A percentile compares a stretch with the other conserved stretches of the same genome.
These are phyloP conservation scores for Climacium dendroides DNA, from an alignment of 225 moss, liverwort and hornwort species.

Conservation along the genomic window DNA sequence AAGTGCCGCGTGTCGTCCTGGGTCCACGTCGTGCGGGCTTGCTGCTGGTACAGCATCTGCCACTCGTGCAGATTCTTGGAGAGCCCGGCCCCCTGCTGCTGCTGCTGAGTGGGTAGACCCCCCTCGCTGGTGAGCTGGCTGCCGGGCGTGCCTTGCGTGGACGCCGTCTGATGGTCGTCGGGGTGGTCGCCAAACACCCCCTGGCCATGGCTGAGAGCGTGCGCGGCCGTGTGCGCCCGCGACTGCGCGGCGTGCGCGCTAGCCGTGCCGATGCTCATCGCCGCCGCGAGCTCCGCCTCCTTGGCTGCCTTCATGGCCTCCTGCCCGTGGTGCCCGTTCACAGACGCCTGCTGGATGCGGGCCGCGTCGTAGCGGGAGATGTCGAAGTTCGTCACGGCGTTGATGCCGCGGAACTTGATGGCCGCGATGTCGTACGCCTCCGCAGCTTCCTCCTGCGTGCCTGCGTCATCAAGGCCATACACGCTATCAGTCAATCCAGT, in stretches of 20 bases:
- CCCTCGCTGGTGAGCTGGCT: constrained; percentile 54
- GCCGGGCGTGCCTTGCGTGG: constrained; percentile 38
- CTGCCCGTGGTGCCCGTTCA: constrained; percentile 36
- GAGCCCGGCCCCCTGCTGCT: constrained; percentile 8
- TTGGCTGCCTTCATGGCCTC: constrained; percentile 53
- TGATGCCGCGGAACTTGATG: constrained; percentile 94
- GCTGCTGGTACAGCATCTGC: constrained; percentile 87
- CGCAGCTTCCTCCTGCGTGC: constrained; percentile 98
- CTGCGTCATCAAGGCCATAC: constrained; percentile 6
- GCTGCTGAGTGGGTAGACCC: constrained; percentile 6
- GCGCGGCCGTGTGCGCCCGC: constrained; percentile 41
- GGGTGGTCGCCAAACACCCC: neutral
- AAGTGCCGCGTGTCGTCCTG: constrained; percentile 24
- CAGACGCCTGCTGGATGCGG: constrained; percentile 46
- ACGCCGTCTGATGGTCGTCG: constrained; percentile 52
- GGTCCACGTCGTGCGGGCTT: constrained; percentile 31
- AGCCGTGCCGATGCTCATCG: constrained; percentile 3
- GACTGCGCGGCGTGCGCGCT: constrained; percentile 40
- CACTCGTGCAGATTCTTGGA: constrained; percentile 82
- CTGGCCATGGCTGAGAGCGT: constrained; percentile 38
- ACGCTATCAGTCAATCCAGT: neutral
- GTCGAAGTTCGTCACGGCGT: constrained; percentile 97
- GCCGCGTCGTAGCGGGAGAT: constrained; percentile 96
- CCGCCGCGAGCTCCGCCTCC: constrained; percentile 40
- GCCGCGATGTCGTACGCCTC: constrained; percentile 98